phyloP scores from a whole-genome alignment of 352 stramenopile genomes.

The Phytophthora syringae region DNA sequence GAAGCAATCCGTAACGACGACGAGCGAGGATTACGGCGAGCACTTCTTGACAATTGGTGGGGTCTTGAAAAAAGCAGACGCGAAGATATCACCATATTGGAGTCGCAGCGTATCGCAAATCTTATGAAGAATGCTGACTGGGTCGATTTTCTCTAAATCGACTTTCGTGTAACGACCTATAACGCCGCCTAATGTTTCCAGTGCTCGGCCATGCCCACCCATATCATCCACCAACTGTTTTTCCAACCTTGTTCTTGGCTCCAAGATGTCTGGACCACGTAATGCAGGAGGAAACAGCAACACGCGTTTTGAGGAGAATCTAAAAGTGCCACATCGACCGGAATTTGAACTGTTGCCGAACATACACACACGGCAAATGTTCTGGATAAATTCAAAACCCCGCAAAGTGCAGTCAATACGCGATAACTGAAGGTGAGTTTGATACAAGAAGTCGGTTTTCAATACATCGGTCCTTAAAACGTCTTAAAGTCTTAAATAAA shows the following conservation, averaged over 20 bases:
- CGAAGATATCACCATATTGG: background rate
- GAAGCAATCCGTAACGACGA: background rate
- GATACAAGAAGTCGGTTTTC: no score
- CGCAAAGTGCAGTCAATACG: background rate
- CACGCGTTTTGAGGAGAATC: background rate
- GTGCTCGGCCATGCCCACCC: conserved; percentile 29
- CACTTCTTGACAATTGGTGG: conserved; percentile 1
- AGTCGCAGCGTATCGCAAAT: background rate
- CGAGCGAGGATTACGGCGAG: conserved; percentile 5
- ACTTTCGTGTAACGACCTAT: background rate
- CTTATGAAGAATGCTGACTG: background rate
- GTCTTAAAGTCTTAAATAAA: no score
- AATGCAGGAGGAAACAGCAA: background rate
- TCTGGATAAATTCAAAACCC: background rate
- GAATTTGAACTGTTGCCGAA: conserved; percentile 14
- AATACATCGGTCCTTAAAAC: no score
- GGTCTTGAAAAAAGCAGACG: background rate
- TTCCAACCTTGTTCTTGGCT: conserved; percentile 17
- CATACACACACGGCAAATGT: conserved; percentile 10
- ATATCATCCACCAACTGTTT: conserved; percentile 41
- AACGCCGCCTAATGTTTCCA: conserved; percentile 18
- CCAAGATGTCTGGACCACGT: background rate
- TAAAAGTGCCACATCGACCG: background rate
- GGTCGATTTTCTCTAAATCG: background rate
- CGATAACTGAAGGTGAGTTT: no score